A percentile compares a stretch with the other conserved stretches of the same genome.
Evolutionary conservation across 192 early-diverging fungal genomes (phyloP).

Genomic region (Coemansia sp.): DNA sequence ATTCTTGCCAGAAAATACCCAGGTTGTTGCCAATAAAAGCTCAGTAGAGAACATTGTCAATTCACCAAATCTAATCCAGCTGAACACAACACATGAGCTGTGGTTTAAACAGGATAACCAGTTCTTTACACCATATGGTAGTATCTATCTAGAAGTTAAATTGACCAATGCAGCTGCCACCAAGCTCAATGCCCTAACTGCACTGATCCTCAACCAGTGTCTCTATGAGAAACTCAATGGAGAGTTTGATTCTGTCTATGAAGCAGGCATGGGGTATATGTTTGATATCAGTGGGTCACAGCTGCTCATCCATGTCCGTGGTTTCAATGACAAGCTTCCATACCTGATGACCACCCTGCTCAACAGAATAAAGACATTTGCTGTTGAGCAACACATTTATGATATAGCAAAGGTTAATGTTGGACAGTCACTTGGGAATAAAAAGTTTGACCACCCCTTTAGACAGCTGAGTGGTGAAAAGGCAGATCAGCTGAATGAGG

Average conservation of each 20-base stretch:
- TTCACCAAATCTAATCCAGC: background rate
- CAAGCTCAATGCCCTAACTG: background rate
- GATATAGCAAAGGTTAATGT: background rate
- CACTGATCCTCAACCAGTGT: background rate
- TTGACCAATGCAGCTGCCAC: background rate
- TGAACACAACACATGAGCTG: conserved; percentile 45
- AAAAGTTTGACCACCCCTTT: background rate
- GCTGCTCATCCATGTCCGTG: background rate
- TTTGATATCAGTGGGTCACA: background rate
- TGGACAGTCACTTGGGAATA: background rate
- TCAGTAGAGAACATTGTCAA: too few relatives aligned
- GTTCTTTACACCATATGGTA: conserved; percentile 80
- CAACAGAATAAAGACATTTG: background rate
- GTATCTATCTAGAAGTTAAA: background rate
- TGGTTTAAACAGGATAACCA: conserved; percentile 93
- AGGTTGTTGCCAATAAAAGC: background rate
- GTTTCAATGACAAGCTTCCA: background rate
- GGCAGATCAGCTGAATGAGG: background rate
- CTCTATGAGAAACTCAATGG: background rate
- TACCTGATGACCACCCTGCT: background rate
- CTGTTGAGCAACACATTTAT: background rate
- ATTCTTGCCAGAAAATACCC: background rate
- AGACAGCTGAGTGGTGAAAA: background rate
- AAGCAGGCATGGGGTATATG: background rate
- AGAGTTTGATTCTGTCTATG: background rate